A percentile compares a stretch with the other conserved stretches of the same genome.
Conservation (phyloP, 345 rosid genomes). For the Gossypium thurberi region DNA sequence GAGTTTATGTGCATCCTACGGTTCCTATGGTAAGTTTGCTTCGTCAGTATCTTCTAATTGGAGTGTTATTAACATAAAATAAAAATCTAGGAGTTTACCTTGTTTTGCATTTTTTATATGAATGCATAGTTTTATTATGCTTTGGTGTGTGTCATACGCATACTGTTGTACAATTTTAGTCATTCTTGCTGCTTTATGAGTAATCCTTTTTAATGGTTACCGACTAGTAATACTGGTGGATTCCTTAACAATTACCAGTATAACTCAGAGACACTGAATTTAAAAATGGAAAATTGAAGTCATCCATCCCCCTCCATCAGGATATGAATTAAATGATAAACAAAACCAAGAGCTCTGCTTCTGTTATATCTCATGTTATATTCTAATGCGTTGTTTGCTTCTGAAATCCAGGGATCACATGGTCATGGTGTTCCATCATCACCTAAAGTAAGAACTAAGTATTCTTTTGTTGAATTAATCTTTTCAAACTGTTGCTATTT, state of each 20-base stretch:
- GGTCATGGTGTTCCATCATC: slow-evolving; percentile 38
- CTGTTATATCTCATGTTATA: not conserved
- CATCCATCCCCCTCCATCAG: not conserved
- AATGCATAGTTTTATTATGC: not conserved
- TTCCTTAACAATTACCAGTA: not conserved
- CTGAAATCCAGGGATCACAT: slow-evolving; percentile 38
- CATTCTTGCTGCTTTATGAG: not conserved
- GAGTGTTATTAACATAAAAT: not conserved
- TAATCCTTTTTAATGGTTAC: not conserved
- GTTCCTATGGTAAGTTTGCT: slow-evolving; percentile 54
- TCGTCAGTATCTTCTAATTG: not conserved
- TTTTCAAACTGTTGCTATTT: not conserved
- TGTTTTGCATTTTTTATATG: not conserved
- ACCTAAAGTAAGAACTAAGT: slow-evolving; percentile 42
- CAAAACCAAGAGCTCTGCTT: not conserved
- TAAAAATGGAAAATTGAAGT: not conserved
- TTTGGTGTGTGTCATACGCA: not conserved
- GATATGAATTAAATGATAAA: not conserved
- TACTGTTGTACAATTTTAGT: not conserved
- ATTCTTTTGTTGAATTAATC: slow-evolving; percentile 4
- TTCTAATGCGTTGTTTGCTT: not conserved
- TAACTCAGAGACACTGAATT: not conserved
- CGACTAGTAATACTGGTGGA: not conserved
- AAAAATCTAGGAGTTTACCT: not conserved
- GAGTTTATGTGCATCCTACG: slow-evolving; percentile 86